Percentiles rank a stretch among this genome's conserved stretches.
Conservation (phyloP, 441 rosid species). For the Pelargonium australe region DNA sequence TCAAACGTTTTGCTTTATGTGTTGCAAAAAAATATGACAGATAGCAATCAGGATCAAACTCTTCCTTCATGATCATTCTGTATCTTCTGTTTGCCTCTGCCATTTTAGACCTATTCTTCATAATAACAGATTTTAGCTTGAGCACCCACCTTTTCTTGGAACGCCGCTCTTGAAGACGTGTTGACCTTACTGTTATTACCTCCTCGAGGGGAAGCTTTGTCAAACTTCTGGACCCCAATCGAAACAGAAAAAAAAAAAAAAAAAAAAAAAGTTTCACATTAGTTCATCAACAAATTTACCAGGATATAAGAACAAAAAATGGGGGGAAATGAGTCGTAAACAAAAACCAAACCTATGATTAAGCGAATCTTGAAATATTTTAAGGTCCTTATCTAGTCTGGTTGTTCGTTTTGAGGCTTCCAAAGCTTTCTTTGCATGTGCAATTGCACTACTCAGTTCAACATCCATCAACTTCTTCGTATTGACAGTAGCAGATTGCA, state of each 20-base stretch:
- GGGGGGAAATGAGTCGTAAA: conserved; percentile 13
- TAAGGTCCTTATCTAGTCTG: conserved; percentile 33
- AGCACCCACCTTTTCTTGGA: conserved; percentile 49
- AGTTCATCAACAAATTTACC: conserved; percentile 14
- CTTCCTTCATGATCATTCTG: conserved; percentile 21
- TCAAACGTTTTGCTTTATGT: conserved; percentile 72
- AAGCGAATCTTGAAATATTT: conserved; percentile 23
- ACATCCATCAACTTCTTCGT: conserved; percentile 22
- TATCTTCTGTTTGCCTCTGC: conserved; percentile 31
- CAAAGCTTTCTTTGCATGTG: conserved; percentile 68
- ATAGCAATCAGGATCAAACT: conserved; percentile 49
- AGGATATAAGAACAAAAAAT: conserved; percentile 13
- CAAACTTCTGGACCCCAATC: conserved; percentile 33
- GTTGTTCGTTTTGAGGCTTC: conserved; percentile 66
- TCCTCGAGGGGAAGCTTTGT: conserved; percentile 33
- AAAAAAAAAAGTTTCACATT: background rate
- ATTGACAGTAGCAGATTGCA: conserved; percentile 25
- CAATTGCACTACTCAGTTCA: conserved; percentile 37
- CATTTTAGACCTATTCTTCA: conserved; percentile 35
- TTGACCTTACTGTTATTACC: conserved; percentile 57
- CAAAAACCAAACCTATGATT: conserved; percentile 44
- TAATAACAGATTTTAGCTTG: conserved; percentile 30
- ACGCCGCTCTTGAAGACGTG: conserved; percentile 48
- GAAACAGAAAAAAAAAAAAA: conserved; percentile 9
- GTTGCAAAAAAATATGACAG: conserved; percentile 68